Base-by-base conservation (phyloP, 371 early-diverging fungal genomes). In the Haplosporangium sp. region DNA sequence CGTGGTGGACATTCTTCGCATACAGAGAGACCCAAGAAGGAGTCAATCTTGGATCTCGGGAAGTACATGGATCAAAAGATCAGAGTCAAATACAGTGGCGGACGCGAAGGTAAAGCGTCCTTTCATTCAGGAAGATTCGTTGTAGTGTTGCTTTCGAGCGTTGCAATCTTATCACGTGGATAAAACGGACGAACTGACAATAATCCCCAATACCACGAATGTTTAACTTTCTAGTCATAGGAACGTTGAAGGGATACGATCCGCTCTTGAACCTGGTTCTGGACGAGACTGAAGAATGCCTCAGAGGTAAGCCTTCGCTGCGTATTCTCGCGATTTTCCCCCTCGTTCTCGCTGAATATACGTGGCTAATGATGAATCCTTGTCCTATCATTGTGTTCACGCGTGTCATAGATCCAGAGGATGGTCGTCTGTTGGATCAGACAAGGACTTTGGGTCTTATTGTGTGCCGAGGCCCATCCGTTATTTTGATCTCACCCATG, bases 11-110 rank as follows among this genome's bases (percentile, higher is more conserved):
- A 62, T 42, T 72, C 82, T n/a, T 79, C 81, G 55, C 87, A 86
- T 45, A 83, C 84, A 59, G 87, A 87, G 46, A 87, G 90, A 59
- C 89, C 89, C 69, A 93, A 92, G 85, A 92, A 93, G 73, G 95
- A 98, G 81, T 87, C 92, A 5, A 96, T 98, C 68, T 84, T 98
- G 58, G 97, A 98, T 82, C 89, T 96, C 45, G 85, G 91, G 41
- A 96, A 95, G 84, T 96, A 96, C 86, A 89, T 92, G 88, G 93
- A 98, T 72, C 95, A 96, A 83, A 85, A 91, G 72, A 90, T 98
- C 53, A 90, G 91, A 40, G 96, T 96, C 57, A 94, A 96, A 87
- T 97, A 95, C 83, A 91, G 88, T 57, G 97, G 95, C 37, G 97
- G 96, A n/a, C 89, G 98, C 53, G 96, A 96, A 91, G 96, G 98